phyloP scores from a whole-genome alignment of 2,329 filamentous ascomycete genomes.

The Penicillium sp. region DNA sequence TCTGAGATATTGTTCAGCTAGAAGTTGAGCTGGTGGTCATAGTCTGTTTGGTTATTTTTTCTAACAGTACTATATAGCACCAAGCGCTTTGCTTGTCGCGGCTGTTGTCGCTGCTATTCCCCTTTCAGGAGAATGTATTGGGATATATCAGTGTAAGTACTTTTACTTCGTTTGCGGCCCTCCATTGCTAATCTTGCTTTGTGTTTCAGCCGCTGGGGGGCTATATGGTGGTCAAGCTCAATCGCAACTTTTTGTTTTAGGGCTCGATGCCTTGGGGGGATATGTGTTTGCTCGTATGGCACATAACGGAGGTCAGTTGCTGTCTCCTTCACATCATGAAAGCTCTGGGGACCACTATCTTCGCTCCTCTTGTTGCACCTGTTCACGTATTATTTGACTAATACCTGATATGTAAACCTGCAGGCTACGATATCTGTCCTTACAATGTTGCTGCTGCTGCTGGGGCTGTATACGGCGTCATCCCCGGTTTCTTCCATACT shows the following conservation, averaged over 20 bases:
- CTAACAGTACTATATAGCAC: constrained; percentile 3
- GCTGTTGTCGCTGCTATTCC: constrained; percentile 18
- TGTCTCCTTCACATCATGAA: background rate
- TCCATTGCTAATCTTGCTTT: background rate
- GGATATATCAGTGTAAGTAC: constrained; percentile 13
- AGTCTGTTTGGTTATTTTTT: background rate
- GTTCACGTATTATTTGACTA: background rate
- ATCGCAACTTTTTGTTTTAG: constrained; percentile 9
- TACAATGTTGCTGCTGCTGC: constrained; percentile 18
- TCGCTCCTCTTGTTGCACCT: background rate
- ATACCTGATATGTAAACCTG: background rate
- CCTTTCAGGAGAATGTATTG: constrained; percentile 14
- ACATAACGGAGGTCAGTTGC: constrained; percentile 12
- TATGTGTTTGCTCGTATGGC: constrained; percentile 22
- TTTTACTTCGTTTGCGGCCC: background rate
- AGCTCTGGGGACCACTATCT: background rate
- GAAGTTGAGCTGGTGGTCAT: background rate
- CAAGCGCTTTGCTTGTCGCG: constrained; percentile 13
- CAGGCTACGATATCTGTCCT: constrained; percentile 15
- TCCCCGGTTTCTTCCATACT: constrained; percentile 15
- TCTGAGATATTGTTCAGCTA: background rate
- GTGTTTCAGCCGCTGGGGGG: constrained; percentile 10
- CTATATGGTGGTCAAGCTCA: constrained; percentile 5
- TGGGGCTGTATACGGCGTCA: constrained; percentile 14
- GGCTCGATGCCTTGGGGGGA: constrained; percentile 15